These are phyloP conservation scores for Paecilomyces variotii DNA, from an alignment of 2,329 filamentous ascomycete species.

Conservation along the genomic window DNA sequence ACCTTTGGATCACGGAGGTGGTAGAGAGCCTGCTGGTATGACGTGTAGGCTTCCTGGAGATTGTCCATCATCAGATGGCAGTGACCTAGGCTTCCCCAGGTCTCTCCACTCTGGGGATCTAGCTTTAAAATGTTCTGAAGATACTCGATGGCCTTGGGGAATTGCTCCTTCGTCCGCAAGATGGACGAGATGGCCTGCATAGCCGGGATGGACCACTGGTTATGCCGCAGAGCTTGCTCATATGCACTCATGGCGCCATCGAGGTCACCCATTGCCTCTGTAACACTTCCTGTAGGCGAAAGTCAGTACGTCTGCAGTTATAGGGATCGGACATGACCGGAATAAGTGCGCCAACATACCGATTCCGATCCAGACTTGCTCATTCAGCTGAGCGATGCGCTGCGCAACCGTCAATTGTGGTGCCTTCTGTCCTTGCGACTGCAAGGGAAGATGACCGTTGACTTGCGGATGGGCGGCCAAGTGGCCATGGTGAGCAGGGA, in stretches of 20 bases:
- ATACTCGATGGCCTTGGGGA: constrained; percentile 88
- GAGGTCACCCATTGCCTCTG: constrained; percentile 77
- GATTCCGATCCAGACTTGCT: constrained; percentile 85
- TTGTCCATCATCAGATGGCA: constrained; percentile 99
- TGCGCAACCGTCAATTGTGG: constrained; percentile 61
- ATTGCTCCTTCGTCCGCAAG: constrained; percentile 84
- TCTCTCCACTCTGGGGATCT: constrained; percentile 82
- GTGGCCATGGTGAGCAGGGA: constrained; percentile 59
- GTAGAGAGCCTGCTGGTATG: constrained; percentile 91
- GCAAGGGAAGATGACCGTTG: constrained; percentile 43
- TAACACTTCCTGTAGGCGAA: constrained; percentile 59
- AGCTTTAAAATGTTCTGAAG: constrained; percentile 84
- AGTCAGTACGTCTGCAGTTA: constrained; percentile 9
- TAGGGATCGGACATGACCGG: background rate
- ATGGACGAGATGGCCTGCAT: constrained; percentile 94
- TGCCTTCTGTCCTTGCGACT: constrained; percentile 43
- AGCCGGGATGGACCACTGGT: constrained; percentile 77
- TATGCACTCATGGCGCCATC: constrained; percentile 88
- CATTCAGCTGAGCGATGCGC: constrained; percentile 70
- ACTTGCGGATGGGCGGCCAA: constrained; percentile 54
- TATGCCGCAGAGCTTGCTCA: constrained; percentile 80
- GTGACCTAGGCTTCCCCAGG: constrained; percentile 94
- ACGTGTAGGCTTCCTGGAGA: constrained; percentile 89
- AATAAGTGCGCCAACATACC: constrained; percentile 50
- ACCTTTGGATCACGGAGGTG: constrained; percentile 91